Percentiles rank a stretch among this genome's conserved stretches.
These are phyloP conservation scores for Candida mattraensis DNA, from an alignment of 805 yeast genomes.

Conservation along the genomic window DNA sequence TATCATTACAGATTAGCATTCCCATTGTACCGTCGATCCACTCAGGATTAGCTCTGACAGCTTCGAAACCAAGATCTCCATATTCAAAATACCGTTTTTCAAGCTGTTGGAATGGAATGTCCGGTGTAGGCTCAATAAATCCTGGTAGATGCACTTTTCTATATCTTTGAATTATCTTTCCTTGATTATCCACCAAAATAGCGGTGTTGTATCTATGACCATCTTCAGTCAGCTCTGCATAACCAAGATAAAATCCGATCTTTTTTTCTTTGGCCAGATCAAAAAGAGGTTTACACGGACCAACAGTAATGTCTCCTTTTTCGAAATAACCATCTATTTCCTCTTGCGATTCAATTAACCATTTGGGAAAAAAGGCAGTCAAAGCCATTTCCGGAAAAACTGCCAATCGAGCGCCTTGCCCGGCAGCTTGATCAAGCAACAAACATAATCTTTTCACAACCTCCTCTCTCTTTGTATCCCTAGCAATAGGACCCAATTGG, in stretches of 20 bases:
- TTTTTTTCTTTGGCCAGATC: slow-evolving; percentile 29
- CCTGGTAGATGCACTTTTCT: slow-evolving; percentile 40
- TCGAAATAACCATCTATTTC: slow-evolving; percentile 39
- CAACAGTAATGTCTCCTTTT: slow-evolving; percentile 35
- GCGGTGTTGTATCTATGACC: slow-evolving; percentile 36
- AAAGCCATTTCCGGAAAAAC: slow-evolving; percentile 40
- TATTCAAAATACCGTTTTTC: slow-evolving; percentile 40
- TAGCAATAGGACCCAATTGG: slow-evolving; percentile 37
- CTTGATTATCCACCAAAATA: slow-evolving; percentile 32
- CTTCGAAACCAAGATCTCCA: slow-evolving; percentile 39
- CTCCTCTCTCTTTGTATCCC: slow-evolving; percentile 30
- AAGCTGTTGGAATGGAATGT: slow-evolving; percentile 36
- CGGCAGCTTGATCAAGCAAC: slow-evolving; percentile 33
- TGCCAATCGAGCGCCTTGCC: slow-evolving; percentile 33
- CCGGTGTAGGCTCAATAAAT: slow-evolving; percentile 35
- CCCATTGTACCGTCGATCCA: slow-evolving; percentile 36
- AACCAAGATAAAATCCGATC: slow-evolving; percentile 36
- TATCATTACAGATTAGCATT: slow-evolving; percentile 40
- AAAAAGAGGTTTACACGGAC: slow-evolving; percentile 35
- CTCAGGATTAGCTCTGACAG: slow-evolving; percentile 33
- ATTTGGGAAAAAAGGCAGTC: slow-evolving; percentile 39
- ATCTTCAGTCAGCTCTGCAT: slow-evolving; percentile 40
- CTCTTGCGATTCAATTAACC: slow-evolving; percentile 34
- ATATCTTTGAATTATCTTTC: slow-evolving; percentile 32
- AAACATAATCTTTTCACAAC: slow-evolving; percentile 31